phyloP scores from a whole-genome alignment of 2,329 filamentous ascomycete genomes.

The Blastomyces silverae region DNA sequence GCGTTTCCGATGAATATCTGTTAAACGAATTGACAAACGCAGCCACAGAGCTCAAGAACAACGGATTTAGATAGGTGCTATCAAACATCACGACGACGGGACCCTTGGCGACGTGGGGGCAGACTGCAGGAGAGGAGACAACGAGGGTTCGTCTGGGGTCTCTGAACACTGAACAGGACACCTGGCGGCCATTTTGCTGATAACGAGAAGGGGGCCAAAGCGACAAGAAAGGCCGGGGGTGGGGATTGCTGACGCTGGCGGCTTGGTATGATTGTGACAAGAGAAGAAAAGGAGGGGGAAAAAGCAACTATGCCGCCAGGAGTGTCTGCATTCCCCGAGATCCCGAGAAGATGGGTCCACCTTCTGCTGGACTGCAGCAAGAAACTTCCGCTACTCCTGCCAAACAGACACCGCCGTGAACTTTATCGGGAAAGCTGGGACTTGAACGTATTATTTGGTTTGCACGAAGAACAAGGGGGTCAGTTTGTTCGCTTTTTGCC shows the following conservation, averaged over 20 bases:
- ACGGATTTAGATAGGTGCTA: neutral
- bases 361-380: neutral
- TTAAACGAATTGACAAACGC: neutral
- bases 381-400: neutral
- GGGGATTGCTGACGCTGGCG: neutral
- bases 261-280: neutral
- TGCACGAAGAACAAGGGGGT: neutral
- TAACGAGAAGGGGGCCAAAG: neutral
- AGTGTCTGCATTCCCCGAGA: constrained; percentile 10
- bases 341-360: constrained; percentile 9
- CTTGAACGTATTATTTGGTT: no score
- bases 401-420: constrained; percentile 1
- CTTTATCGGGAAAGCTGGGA: neutral
- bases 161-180: neutral
- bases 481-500: neutral
- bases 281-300: neutral
- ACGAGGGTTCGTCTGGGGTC: neutral
- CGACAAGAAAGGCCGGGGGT: neutral
- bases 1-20: neutral
- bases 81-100: neutral
- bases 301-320: neutral
- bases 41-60: neutral
- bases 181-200: constrained; percentile 1
- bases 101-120: neutral
- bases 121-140: neutral